phyloP scores from a whole-genome alignment of 768 basidiomycete genomes.

The Tephrocybe rancida region DNA sequence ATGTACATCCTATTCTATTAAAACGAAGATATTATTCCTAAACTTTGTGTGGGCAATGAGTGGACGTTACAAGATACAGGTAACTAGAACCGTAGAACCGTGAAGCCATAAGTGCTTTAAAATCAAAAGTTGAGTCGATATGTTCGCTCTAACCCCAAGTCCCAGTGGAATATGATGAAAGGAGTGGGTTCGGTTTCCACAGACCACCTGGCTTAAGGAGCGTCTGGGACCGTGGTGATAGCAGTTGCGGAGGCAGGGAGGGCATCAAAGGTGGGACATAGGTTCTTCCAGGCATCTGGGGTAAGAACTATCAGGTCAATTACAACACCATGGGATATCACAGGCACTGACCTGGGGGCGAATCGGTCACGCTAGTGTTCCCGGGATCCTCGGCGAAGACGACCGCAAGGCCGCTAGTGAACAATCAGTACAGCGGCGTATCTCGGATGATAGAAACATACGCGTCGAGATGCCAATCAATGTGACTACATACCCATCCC shows the following conservation, averaged over 20 bases:
- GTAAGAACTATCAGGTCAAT: not conserved
- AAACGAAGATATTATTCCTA: not conserved
- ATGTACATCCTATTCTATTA: not conserved
- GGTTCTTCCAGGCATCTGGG: conserved; percentile 4
- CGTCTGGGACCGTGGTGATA: not conserved
- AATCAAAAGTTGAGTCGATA: too few species aligned
- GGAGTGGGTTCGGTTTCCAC: too few species aligned
- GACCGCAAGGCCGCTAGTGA: conserved; percentile 13
- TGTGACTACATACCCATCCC: conserved; percentile 26
- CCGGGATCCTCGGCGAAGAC: conserved; percentile 12
- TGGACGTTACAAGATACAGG: not conserved
- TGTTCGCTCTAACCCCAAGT: too few species aligned
- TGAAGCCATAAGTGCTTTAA: too few species aligned
- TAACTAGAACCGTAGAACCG: too few species aligned
- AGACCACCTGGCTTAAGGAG: not conserved
- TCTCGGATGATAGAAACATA: conserved; percentile 12
- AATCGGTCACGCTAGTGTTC: not conserved
- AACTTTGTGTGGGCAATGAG: not conserved
- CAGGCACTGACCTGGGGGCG: conserved; percentile 3
- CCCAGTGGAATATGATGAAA: too few species aligned
- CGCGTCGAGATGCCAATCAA: conserved; percentile 38
- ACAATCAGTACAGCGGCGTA: not conserved
- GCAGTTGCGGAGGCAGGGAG: conserved; percentile 5
- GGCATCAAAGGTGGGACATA: conserved; percentile 7
- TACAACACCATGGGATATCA: not conserved